These are phyloP conservation scores for Trichocladium uniseriatum DNA, from an alignment of 495 filamentous ascomycete genomes.

Conservation along the genomic window DNA sequence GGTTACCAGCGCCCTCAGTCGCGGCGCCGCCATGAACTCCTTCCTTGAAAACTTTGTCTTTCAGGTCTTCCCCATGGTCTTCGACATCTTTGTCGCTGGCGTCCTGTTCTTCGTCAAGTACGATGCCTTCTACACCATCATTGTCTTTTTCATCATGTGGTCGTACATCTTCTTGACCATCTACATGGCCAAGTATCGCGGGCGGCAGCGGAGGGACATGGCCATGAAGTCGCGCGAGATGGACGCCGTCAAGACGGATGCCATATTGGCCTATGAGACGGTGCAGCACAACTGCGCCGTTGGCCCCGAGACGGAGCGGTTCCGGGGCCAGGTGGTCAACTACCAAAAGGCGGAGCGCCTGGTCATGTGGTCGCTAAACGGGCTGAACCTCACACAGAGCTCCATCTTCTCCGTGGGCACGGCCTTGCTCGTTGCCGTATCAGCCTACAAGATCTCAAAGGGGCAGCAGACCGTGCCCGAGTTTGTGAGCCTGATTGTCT, in stretches of 20 bases:
- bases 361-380: conserved; percentile 68
- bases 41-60: conserved; percentile 57
- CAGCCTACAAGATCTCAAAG: conserved; percentile 75
- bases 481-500: conserved; percentile 73
- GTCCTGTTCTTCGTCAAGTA: conserved; percentile 68
- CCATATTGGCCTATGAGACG: conserved; percentile 90
- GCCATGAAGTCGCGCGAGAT: conserved; percentile 81
- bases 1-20: conserved; percentile 20
- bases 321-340: conserved; percentile 21
- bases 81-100: conserved; percentile 78
- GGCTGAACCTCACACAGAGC: conserved; percentile 82
- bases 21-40: no score
- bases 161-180: conserved; percentile 52
- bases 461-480: conserved; percentile 63
- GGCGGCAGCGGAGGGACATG: conserved; percentile 78
- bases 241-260: conserved; percentile 93
- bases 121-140: conserved; percentile 83
- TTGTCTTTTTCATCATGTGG: conserved; percentile 62
- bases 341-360: conserved; percentile 78
- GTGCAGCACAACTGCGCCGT: conserved; percentile 32
- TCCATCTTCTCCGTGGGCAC: conserved; percentile 82
- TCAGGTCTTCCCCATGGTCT: conserved; percentile 81
- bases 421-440: conserved; percentile 70
- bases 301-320: no score
- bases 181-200: conserved; percentile 84